These are phyloP conservation scores for Corynespora cassiicola DNA, from an alignment of 2,329 filamentous ascomycete species.

Conservation along the genomic window DNA sequence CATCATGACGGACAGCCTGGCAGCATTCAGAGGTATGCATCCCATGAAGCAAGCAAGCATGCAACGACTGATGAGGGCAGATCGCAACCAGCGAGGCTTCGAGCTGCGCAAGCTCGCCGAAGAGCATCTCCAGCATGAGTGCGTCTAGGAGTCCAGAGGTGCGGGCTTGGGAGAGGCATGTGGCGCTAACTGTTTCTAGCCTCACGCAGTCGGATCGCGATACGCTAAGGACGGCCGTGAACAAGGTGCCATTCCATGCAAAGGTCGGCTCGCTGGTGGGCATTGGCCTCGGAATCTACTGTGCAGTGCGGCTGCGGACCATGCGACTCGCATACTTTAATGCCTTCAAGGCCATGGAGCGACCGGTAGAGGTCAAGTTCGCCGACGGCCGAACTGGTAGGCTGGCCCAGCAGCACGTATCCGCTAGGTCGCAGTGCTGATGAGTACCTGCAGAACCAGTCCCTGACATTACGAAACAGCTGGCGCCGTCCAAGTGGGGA, in stretches of 20 bases:
- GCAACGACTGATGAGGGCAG: too few relatives aligned
- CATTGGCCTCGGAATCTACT: conserved; percentile 61
- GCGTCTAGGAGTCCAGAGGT: conserved; percentile 9
- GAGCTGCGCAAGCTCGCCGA: conserved; percentile 38
- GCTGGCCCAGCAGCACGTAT: too few relatives aligned
- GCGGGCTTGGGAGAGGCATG: neutral
- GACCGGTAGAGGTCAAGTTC: conserved; percentile 68
- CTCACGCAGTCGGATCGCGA: conserved; percentile 66
- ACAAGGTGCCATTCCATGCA: conserved; percentile 61
- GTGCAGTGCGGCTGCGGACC: conserved; percentile 62
- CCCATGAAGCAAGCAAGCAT: too few relatives aligned
- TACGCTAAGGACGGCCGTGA: conserved; percentile 61
- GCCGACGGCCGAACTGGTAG: conserved; percentile 64
- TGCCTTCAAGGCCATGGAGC: conserved; percentile 66
- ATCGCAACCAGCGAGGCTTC: conserved; percentile 29
- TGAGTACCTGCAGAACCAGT: conserved; percentile 57
- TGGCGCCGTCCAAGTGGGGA: conserved; percentile 64
- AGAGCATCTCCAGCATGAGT: conserved; percentile 43
- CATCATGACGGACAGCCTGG: conserved; percentile 37
- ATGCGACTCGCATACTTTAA: conserved; percentile 66
- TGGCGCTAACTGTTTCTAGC: conserved; percentile 23
- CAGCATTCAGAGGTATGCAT: conserved; percentile 40
- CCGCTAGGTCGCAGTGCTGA: neutral
- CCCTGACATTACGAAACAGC: conserved; percentile 64
- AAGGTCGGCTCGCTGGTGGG: conserved; percentile 66